Evolutionary conservation across 352 stramenopile genomes (phyloP).

Genomic region (Phytophthora hibernalis): DNA sequence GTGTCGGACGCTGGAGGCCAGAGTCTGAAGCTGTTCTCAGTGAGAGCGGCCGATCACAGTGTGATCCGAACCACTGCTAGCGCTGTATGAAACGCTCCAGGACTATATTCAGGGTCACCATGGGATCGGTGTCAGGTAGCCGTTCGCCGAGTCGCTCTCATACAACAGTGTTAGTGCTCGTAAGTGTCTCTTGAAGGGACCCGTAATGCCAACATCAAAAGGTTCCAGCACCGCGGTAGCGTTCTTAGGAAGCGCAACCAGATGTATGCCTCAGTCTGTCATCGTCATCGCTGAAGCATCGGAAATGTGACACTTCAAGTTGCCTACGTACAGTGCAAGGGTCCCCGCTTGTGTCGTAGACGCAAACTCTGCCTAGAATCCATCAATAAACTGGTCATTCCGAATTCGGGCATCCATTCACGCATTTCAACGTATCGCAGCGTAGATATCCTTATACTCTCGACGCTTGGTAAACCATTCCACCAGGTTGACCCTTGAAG

Average conservation of each 20-base stretch:
- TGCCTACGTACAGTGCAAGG: slow-evolving; percentile 34
- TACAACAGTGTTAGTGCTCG: slow-evolving; percentile 10
- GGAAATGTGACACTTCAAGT: slow-evolving; percentile 38
- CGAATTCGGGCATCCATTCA: slow-evolving; percentile 36
- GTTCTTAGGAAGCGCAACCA: slow-evolving; percentile 31
- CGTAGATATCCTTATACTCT: slow-evolving; percentile 9
- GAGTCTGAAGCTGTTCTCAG: not conserved
- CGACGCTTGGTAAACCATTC: slow-evolving; percentile 20
- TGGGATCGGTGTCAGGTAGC: too few species aligned
- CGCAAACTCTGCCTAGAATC: slow-evolving; percentile 14
- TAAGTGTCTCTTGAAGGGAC: slow-evolving; percentile 35
- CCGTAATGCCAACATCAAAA: slow-evolving; percentile 36
- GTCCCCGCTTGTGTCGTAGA: not conserved
- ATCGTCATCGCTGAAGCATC: slow-evolving; percentile 18
- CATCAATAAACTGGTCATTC: slow-evolving; percentile 17
- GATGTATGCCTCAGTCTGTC: slow-evolving; percentile 21
- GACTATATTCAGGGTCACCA: too few species aligned
- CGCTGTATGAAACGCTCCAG: too few species aligned
- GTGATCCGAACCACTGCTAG: not conserved
- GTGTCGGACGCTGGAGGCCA: not conserved
- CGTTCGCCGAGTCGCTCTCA: too few species aligned
- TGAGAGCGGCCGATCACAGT: slow-evolving; percentile 4
- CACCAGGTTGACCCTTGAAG: slow-evolving; percentile 27
- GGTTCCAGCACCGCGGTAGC: slow-evolving; percentile 31
- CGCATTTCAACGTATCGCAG: slow-evolving; percentile 30